Base-by-base conservation (phyloP, 1,284 basidiomycete species). In the Pseudozyma hubeiensis region DNA sequence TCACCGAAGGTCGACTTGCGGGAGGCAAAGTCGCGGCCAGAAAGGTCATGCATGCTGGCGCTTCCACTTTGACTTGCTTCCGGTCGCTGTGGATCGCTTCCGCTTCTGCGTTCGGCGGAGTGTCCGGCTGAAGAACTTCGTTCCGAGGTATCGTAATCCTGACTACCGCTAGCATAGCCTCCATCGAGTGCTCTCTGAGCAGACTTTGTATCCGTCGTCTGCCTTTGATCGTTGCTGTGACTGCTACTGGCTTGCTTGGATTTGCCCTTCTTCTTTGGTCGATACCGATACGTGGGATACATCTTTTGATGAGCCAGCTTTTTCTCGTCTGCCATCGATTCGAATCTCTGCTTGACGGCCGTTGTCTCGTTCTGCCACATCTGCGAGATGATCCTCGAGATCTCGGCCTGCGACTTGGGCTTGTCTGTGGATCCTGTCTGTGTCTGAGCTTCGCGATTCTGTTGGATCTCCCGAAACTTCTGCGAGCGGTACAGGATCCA, bases 401-500 rank as follows among this genome's bases (percentile, higher is more conserved):
- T 88, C 31, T 89, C 88, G 0, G 91, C 88, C 82, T 93, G 92
- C 0, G 89, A 87, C n/a, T 87, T 83, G 45, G 88, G 84, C 53
- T 83, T 77, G 7, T 85, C 85, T 0, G 70, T 77, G 53, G 84
- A 83, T 30, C 84, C 82, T 17, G 64, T 53, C 34, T 81, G 82
- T 17, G 82, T 62, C 17, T 61, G 67, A 85, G 13, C 84, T 83
- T 58, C 84, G 78, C 29, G 85, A 85, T n/a, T 85, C 85, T 37
- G 80, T 31, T 75, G 74, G 37, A 87, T 78, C 31, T 86, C 84
- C 44, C 80, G 81, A 57, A 89, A 87, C 80, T 88, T 90, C 74
- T 90, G 88, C 3, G 90, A 90, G 44, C 93, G 90, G 83, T 93
- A 97, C n/a, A 96, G 79, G 67, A 97, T 95, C 92, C 93, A 96